Conservation (phyloP, 169 alveolate genomes). For the Eimeria tenella region DNA sequence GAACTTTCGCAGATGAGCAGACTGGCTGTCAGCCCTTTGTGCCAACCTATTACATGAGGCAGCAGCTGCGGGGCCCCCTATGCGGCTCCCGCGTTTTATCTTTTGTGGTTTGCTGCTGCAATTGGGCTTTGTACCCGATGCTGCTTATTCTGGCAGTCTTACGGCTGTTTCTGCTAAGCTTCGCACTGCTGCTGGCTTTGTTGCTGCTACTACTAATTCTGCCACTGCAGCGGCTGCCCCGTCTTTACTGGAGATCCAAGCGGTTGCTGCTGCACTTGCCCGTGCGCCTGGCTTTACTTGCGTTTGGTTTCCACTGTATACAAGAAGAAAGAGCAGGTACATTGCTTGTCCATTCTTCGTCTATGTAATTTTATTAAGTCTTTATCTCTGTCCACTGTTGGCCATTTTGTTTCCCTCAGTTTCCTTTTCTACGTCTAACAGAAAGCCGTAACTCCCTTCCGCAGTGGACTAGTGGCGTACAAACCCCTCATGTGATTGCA, state of each 20-base stretch:
- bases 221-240: conserved; percentile 51
- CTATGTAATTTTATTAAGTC: neutral
- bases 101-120: neutral
- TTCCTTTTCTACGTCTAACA: neutral
- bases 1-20: conserved; percentile 73
- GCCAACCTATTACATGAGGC: conserved; percentile 67
- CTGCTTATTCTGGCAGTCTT: conserved; percentile 26
- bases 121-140: neutral
- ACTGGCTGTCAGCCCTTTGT: conserved; percentile 76
- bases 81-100: neutral
- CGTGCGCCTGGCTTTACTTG: conserved; percentile 38
- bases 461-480: no score
- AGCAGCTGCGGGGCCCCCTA: conserved; percentile 67
- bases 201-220: conserved; percentile 53
- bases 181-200: conserved; percentile 26
- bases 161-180: conserved; percentile 54
- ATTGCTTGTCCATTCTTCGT: neutral
- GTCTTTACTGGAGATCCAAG: conserved; percentile 53
- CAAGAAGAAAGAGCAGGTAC: conserved; percentile 67
- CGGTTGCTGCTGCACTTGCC: conserved; percentile 55
- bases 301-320: conserved; percentile 51
- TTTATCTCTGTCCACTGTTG: neutral
- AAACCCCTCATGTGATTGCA: no score
- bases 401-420: neutral
- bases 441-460: no score